Base-by-base conservation (phyloP, 352 stramenopile genomes). In the Pythium phragmiticola region DNA sequence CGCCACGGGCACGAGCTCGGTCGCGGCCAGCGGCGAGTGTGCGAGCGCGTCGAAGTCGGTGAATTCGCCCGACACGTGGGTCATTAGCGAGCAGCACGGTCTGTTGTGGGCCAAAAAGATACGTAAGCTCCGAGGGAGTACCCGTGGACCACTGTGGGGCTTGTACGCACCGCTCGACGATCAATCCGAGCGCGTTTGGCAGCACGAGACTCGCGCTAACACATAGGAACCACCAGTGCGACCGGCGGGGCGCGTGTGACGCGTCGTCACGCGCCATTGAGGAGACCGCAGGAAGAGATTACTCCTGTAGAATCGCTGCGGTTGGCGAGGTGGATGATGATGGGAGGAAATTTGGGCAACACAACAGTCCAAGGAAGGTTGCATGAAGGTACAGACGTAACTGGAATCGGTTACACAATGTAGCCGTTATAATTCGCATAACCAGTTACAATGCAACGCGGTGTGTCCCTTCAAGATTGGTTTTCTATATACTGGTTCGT, bases 31-130 rank as follows among this genome's bases (percentile, higher is more conserved):
- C 9, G 46, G 48, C 13, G 67, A 60, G 41, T 72, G 57, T 26
- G 80, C 68, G 26, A 92, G 62, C 42, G 75, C 36, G 26, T 77
- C 78, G 9, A 69, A 52, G 68, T 90, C 87, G 14, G 83, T 90
- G 60, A 92, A 92, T 62, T 92, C 83, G 23, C 81, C 78, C 0
- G 83, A 89, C 78, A 92, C 81, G 66, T 90, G 83, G 7, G 81
- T 89, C 72, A 89, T 69, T 48, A 82, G 62, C 21, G 69, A 57
- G 63, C 78, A 87, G 51, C 70, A 65, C 9, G 26, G 26, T 30
- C 26, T 30, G 26, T 30, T 30, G 4, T 30, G 26, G 26, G 4
- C 3, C 26, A 30, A 30, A 30, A 13, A 68, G 57, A 42, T 42
- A 14, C 36, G 8, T 14, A 41, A 41, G 13, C 7, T 41, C 7